Conservation (phyloP, 2,329 filamentous ascomycete genomes). For the Cadophora gregata region DNA sequence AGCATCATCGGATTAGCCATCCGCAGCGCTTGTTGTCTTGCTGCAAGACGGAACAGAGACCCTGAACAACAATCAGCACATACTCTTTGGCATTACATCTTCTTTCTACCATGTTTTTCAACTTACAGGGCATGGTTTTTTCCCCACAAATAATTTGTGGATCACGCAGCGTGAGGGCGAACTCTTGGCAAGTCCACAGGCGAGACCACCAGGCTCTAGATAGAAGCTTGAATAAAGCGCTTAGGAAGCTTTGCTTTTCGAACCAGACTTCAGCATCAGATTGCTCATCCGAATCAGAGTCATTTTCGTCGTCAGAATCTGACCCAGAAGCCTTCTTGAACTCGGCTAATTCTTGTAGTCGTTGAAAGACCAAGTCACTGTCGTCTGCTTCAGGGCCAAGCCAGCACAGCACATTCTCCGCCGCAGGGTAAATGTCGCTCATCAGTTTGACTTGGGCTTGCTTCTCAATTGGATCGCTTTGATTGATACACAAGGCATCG, state of each 20-base stretch:
- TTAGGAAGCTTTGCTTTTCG: background rate
- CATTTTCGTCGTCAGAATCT: no score
- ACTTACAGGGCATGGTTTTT: background rate
- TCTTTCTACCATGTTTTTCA: no score
- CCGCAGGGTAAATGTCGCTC: constrained; percentile 6
- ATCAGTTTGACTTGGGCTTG: background rate
- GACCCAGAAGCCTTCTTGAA: no score
- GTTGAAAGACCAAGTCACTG: background rate
- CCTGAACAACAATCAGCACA: background rate
- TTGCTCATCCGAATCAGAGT: background rate
- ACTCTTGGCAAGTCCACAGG: constrained; percentile 9
- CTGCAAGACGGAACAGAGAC: background rate
- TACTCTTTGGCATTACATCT: no score
- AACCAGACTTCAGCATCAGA: background rate
- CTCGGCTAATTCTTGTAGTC: background rate
- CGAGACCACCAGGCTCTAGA: constrained; percentile 4
- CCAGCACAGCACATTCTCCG: constrained; percentile 8
- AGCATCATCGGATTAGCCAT: background rate
- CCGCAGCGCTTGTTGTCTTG: background rate
- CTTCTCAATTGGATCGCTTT: background rate
- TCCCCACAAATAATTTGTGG: background rate
- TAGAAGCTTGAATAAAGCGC: background rate
- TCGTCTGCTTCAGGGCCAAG: constrained; percentile 10
- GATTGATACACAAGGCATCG: constrained; percentile 16
- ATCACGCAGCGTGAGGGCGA: background rate